Percentiles rank a stretch among this genome's conserved stretches.
phyloP scores from a whole-genome alignment of 2,329 filamentous ascomycete genomes.

The Colletotrichum sp. region DNA sequence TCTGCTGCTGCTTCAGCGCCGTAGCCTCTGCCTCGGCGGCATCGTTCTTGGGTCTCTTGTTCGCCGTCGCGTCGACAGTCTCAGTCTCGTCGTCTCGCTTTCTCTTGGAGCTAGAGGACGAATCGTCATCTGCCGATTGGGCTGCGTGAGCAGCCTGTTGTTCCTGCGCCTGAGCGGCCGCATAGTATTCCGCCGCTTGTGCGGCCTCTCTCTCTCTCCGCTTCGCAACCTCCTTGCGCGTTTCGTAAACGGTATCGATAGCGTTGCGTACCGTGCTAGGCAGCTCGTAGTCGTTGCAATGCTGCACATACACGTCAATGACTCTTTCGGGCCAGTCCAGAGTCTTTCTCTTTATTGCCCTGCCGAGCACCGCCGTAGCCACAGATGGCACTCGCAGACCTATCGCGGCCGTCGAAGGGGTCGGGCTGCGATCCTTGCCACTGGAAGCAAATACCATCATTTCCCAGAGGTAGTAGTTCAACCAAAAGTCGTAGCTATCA shows the following conservation, averaged over 20 bases:
- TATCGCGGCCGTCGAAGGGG: slow-evolving; percentile 48
- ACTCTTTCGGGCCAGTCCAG: slow-evolving; percentile 81
- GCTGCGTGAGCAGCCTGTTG: slow-evolving; percentile 31
- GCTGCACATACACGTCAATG: slow-evolving; percentile 74
- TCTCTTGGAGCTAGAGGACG: slow-evolving; percentile 64
- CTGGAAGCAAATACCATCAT: slow-evolving; percentile 67
- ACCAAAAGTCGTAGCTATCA: slow-evolving; percentile 91
- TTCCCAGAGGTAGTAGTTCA: slow-evolving; percentile 91
- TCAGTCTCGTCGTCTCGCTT: slow-evolving; percentile 71
- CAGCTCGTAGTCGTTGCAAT: slow-evolving; percentile 90
- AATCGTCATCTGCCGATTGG: slow-evolving; percentile 33
- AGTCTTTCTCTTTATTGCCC: slow-evolving; percentile 66
- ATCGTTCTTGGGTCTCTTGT: slow-evolving; percentile 71
- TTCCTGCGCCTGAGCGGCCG: slow-evolving; percentile 41
- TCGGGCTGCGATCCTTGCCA: slow-evolving; percentile 58
- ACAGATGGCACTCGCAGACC: slow-evolving; percentile 69
- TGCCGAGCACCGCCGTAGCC: slow-evolving; percentile 78
- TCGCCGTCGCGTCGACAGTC: slow-evolving; percentile 53
- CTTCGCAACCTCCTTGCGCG: slow-evolving; percentile 65
- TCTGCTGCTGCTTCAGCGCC: slow-evolving; percentile 36
- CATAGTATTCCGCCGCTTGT: slow-evolving; percentile 61
- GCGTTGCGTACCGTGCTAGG: slow-evolving; percentile 77
- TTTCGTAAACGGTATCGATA: slow-evolving; percentile 74
- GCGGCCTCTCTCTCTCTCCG: slow-evolving; percentile 71
- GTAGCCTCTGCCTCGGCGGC: slow-evolving; percentile 34